Base-by-base conservation (phyloP, 768 basidiomycete genomes). In the Leucocoprinus birnbaumii region DNA sequence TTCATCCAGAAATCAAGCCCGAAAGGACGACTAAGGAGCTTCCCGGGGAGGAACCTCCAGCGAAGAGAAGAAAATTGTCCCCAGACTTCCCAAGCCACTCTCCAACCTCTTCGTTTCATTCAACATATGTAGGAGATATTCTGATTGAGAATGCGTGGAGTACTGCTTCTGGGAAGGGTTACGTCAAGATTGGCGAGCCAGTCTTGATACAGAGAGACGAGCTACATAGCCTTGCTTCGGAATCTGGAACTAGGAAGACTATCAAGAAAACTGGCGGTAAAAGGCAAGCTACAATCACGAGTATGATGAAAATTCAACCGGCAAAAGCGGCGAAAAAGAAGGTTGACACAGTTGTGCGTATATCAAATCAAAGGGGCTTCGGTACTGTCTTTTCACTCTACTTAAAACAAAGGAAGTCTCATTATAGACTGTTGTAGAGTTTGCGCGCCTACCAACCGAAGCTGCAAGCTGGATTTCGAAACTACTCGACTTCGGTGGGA, bases 121-220 rank as follows among this genome's bases (percentile, higher is more conserved):
- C 75, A 1, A 73, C 67, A 10, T 91, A 87, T 63, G 61, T 91
- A 24, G 89, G 89, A 10, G 85, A 84, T 47, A 74, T 90, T 48
- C 58, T 90, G 9, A 78, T 90, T 21, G 77, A 79, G 19, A 86
- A 88, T 62, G 89, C 87, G 9, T 91, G 87, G 87, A 89, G 87
- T 59, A 91, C 85, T 38, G 86, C 80, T 13, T 86, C 80, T 47
- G 89, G 89, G 1, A 82, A 77, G 61, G 85, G 86, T 3, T 89
- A 90, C 57, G 73, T 89, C 35, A 83, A 83, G 57, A 57, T 71
- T 19, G 80, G 81, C n/a, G 89, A 91, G n/a, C 64, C 74, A 21
- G 69, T 91, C 21, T 62, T 64, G 45, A 71, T 90, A 9, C 78
- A 82, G 61, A 77, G 87, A 42, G 86, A 90, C 43, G 68, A 65